Base-by-base conservation (phyloP, 768 basidiomycete genomes). In the Russula ochroleuca region DNA sequence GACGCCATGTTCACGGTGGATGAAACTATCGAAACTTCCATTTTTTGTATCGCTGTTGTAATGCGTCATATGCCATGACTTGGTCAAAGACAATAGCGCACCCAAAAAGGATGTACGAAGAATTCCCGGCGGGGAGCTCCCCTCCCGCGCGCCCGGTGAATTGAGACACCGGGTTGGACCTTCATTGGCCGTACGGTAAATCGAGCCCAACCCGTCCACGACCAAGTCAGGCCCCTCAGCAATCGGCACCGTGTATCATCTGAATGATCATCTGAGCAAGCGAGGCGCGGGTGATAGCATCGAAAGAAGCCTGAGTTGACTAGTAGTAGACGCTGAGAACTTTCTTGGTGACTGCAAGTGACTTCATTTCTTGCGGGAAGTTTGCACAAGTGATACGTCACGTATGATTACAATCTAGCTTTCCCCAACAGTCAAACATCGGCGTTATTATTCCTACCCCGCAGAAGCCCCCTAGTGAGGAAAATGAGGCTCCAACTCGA, bases 401-500 rank as follows among this genome's bases (percentile, higher is more conserved):
- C 7, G 35, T 33, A 35, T 8, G 35, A 35, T 35, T 10, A 35
- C 10, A 6, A 35, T 35, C 35, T 10, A 35, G 35, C 35, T 35
- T 35, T 6, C 7, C 35, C 35, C 5, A 40, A 40, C 15, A 17
- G 40, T n/a, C 19, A 43, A 19, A 17, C 19, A 7, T 19, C 19
- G 41, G 35, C 35, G 1, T 35, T 35, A 9, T 19, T 43, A 2
- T n/a, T 43, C 15, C 6, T n/a, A n/a, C n/a, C 43, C 43, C 19
- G 41, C 14, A 49, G 23, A 25, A 10, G 23, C 2, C 48, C 5
- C 15, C 14, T 25, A 10, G 14, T n/a, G 3, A 8, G 14, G 10
- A 17, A 23, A 17, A 25, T 38, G 57, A 10, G 78, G 77, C 55
- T 73, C 59, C 47, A 89, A 75, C 1, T 77, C 79, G 53, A 91